These are phyloP conservation scores for Ustilago esculenta DNA, from an alignment of 1,284 basidiomycete species.

Conservation along the genomic window DNA sequence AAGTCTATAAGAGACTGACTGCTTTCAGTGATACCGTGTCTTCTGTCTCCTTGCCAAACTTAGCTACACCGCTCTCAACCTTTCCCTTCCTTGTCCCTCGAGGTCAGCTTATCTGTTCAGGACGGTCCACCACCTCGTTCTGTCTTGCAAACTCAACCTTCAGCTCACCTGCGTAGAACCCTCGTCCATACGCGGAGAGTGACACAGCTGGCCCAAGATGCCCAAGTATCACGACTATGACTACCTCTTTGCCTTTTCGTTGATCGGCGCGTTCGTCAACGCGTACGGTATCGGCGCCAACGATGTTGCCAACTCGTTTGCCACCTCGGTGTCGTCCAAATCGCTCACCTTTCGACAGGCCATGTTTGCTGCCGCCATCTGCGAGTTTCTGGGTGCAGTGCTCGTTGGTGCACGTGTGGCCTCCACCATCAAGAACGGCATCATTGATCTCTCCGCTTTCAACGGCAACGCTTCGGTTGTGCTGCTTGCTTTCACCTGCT, in stretches of 20 bases:
- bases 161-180: background rate
- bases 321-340: conserved; percentile 50
- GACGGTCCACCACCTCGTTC: background rate
- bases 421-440: conserved; percentile 49
- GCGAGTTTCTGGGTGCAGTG: conserved; percentile 52
- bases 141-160: background rate
- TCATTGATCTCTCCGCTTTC: conserved; percentile 43
- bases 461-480: conserved; percentile 32
- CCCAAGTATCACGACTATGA: conserved; percentile 42
- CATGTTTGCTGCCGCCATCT: conserved; percentile 37
- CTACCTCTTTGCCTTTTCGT: conserved; percentile 49
- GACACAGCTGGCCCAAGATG: conserved; percentile 7
- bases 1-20: background rate
- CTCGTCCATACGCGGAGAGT: background rate
- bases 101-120: background rate
- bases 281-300: conserved; percentile 52
- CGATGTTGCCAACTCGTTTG: conserved; percentile 55
- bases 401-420: conserved; percentile 44
- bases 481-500: conserved; percentile 50
- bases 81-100: background rate
- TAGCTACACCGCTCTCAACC: background rate
- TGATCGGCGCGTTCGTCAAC: conserved; percentile 40
- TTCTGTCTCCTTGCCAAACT: conserved; percentile 2
- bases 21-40: background rate
- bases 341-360: conserved; percentile 43